These are phyloP conservation scores for Fusarium phyllophilum DNA, from an alignment of 2,329 filamentous ascomycete species.

Conservation along the genomic window DNA sequence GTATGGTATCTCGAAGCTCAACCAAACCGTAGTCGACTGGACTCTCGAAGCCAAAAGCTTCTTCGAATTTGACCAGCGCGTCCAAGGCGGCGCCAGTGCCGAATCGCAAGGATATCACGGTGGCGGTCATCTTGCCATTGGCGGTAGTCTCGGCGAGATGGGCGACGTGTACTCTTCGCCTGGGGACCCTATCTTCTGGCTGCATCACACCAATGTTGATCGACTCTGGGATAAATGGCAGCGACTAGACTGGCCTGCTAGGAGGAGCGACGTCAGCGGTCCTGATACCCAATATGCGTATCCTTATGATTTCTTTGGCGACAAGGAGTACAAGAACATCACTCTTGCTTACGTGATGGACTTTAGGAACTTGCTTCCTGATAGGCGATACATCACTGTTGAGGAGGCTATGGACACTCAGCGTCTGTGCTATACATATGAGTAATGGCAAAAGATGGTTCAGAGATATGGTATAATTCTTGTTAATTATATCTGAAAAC, in stretches of 20 bases:
- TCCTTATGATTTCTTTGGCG: not conserved
- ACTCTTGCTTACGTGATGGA: not conserved
- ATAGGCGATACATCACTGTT: not conserved
- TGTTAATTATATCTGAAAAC: not conserved
- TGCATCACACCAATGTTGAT: not conserved
- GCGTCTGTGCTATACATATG: not conserved
- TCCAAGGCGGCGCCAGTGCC: not conserved
- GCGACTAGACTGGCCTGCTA: not conserved
- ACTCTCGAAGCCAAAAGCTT: not conserved
- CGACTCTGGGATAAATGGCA: not conserved
- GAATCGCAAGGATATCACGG: not conserved
- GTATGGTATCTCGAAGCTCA: not conserved
- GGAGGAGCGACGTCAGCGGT: not conserved
- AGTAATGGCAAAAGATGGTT: rapidly evolving
- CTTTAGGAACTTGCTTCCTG: not conserved
- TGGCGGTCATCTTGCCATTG: not conserved
- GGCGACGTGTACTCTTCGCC: not conserved
- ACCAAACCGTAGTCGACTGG: not conserved
- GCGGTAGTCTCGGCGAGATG: not conserved
- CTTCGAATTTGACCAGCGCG: rapidly evolving
- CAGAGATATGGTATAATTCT: rapidly evolving
- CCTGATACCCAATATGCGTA: not conserved
- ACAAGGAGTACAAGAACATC: not conserved
- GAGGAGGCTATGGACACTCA: not conserved
- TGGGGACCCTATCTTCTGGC: not conserved